Percentiles rank a stretch among this genome's conserved stretches.
Conservation (phyloP, 23 red algal genomes). For the Porphyridium purpureum region DNA sequence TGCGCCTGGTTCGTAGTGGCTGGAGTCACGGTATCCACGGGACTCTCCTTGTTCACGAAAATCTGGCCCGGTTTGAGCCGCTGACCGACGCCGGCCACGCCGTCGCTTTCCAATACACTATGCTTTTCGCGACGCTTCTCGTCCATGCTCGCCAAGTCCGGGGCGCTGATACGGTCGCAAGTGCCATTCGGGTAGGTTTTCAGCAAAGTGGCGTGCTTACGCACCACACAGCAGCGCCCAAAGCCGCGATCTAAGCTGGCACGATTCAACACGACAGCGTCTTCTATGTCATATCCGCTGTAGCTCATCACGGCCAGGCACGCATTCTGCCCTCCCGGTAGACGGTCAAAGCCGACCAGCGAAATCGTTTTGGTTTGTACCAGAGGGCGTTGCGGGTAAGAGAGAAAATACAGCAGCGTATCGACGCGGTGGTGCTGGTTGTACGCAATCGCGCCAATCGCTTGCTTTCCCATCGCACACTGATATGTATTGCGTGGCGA, state of each 20-base stretch:
- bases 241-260: slow-evolving; percentile 86
- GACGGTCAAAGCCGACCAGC: slow-evolving; percentile 54
- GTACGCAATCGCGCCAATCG: slow-evolving; percentile 84
- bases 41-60: slow-evolving; percentile 75
- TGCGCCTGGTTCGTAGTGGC: slow-evolving; percentile 5
- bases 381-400: slow-evolving; percentile 75
- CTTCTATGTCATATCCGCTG: slow-evolving; percentile 97
- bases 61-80: slow-evolving; percentile 28
- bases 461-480: slow-evolving; percentile 98
- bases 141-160: no score
- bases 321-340: slow-evolving; percentile 91
- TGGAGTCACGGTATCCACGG: no score
- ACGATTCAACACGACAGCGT: slow-evolving; percentile 84
- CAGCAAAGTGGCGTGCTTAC: slow-evolving; percentile 45
- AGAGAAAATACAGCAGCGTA: slow-evolving; percentile 74
- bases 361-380: slow-evolving; percentile 39
- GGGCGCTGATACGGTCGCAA: slow-evolving; percentile 28
- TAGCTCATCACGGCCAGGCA: slow-evolving; percentile 80
- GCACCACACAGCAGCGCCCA: slow-evolving; percentile 72
- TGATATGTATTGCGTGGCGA: slow-evolving; percentile 96
- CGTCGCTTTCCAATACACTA: slow-evolving; percentile 39
- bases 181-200: slow-evolving; percentile 41
- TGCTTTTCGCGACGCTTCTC: background rate
- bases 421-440: slow-evolving; percentile 80
- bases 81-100: slow-evolving; percentile 46